These are phyloP conservation scores for Limtongozyma cylindracea DNA, from an alignment of 805 yeast species.

Conservation along the genomic window DNA sequence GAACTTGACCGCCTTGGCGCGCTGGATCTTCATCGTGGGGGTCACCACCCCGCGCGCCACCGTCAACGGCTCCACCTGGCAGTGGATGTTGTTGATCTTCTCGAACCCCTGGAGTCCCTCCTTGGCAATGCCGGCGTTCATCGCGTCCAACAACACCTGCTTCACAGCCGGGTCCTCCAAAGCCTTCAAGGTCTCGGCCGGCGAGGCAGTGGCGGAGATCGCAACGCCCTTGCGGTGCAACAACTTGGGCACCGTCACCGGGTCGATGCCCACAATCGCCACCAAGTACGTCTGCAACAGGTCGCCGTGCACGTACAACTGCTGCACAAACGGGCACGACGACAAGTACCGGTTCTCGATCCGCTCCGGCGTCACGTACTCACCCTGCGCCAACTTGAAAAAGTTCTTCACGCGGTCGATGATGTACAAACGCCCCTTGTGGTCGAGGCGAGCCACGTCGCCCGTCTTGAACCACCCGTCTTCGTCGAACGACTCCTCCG, in stretches of 20 bases:
- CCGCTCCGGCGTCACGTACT: constrained; percentile 56
- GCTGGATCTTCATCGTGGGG: no score
- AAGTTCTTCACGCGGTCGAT: not conserved
- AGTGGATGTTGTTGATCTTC: no score
- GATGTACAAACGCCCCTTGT: constrained; percentile 2
- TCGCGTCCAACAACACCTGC: no score
- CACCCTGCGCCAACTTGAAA: constrained; percentile 11
- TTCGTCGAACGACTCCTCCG: constrained; percentile 3
- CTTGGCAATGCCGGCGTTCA: no score
- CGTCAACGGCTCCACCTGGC: no score
- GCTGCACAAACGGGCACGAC: constrained; percentile 20
- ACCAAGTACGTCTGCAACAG: constrained; percentile 27
- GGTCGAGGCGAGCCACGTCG: constrained; percentile 1
- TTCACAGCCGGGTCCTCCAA: no score
- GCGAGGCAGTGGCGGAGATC: no score
- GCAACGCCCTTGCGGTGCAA: no score
- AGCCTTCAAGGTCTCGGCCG: no score
- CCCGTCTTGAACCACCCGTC: constrained; percentile 9
- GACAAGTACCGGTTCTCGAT: constrained; percentile 40
- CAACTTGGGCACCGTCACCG: constrained; percentile 3
- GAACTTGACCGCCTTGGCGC: no score
- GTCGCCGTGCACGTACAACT: constrained; percentile 40
- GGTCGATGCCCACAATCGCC: constrained; percentile 37
- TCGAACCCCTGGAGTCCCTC: no score
- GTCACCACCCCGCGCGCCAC: no score